phyloP scores from a whole-genome alignment of 2,329 filamentous ascomycete species.

The Xylariomycetidae sp. region DNA sequence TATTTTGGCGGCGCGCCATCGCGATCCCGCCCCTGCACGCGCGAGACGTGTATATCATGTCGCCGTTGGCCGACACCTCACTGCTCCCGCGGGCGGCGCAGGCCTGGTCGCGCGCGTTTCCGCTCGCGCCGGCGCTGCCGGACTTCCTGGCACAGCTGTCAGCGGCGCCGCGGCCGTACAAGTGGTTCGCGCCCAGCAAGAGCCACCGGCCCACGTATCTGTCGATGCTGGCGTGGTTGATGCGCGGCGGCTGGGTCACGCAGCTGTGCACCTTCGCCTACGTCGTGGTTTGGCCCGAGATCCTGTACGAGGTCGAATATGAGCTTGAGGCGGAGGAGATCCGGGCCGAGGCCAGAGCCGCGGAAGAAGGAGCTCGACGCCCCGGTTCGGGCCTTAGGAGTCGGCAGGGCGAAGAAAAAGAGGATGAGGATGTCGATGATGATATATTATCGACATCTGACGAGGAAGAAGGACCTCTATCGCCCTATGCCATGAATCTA shows the following conservation, averaged over 20 bases:
- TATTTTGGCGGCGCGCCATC: conserved; percentile 92
- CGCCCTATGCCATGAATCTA: background rate
- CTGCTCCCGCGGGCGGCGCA: conserved; percentile 64
- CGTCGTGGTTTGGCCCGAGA: conserved; percentile 76
- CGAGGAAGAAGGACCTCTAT: conserved; percentile 7
- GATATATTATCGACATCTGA: background rate
- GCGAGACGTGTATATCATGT: conserved; percentile 85
- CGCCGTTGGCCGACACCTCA: conserved; percentile 77
- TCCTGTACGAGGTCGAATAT: conserved; percentile 74
- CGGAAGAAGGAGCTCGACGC: background rate
- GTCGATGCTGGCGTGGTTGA: conserved; percentile 86
- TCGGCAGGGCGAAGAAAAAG: background rate
- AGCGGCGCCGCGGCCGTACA: conserved; percentile 75
- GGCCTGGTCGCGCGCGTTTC: conserved; percentile 74
- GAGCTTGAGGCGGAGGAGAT: conserved; percentile 64
- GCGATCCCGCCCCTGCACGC: conserved; percentile 87
- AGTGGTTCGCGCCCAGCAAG: conserved; percentile 78
- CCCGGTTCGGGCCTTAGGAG: background rate
- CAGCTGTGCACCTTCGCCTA: conserved; percentile 90
- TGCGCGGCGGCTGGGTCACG: conserved; percentile 89
- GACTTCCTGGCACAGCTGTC: conserved; percentile 86
- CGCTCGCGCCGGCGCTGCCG: conserved; percentile 74
- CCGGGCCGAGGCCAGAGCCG: conserved; percentile 21
- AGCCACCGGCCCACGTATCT: conserved; percentile 85
- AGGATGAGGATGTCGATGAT: background rate